These are phyloP conservation scores for Tremellales sp. DNA, from an alignment of 1,284 basidiomycete genomes.

Conservation along the genomic window DNA sequence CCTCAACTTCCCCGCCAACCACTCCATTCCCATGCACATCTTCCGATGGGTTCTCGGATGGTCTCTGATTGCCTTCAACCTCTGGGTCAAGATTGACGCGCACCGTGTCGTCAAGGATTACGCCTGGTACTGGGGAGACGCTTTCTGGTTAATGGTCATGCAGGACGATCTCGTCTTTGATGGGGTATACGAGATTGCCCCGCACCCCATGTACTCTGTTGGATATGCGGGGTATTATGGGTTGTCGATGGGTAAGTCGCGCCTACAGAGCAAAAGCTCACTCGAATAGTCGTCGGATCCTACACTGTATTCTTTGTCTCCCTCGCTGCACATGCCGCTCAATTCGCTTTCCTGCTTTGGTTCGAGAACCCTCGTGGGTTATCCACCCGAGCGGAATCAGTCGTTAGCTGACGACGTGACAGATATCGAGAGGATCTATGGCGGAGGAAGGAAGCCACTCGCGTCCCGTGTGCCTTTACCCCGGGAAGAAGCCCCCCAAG, in stretches of 20 bases:
- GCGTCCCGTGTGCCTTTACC: conserved; percentile 70
- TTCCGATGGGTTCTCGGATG: conserved; percentile 86
- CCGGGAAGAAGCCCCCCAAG: conserved; percentile 20
- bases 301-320: conserved; percentile 91
- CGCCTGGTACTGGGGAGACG: conserved; percentile 97
- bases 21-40: conserved; percentile 69
- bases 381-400: conserved; percentile 14
- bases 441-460: conserved; percentile 73
- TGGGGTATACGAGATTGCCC: conserved; percentile 81
- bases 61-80: conserved; percentile 84
- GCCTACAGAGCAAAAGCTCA: neutral
- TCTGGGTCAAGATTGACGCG: conserved; percentile 98
- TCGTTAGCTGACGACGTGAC: conserved; percentile 7
- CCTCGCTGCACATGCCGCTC: conserved; percentile 85
- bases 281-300: conserved; percentile 52
- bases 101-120: conserved; percentile 87
- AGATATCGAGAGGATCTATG: conserved; percentile 93
- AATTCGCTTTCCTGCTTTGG: conserved; percentile 92
- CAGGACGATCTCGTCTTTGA: conserved; percentile 83
- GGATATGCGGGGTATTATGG: conserved; percentile 97
- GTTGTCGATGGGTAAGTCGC: conserved; percentile 58
- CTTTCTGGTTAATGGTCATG: conserved; percentile 70
- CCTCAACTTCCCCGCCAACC: conserved; percentile 73
- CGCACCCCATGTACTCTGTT: conserved; percentile 58
- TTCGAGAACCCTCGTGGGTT: conserved; percentile 93